Evolutionary conservation across 2,329 filamentous ascomycete genomes (phyloP).

Genomic region (Arthroderma sp.): DNA sequence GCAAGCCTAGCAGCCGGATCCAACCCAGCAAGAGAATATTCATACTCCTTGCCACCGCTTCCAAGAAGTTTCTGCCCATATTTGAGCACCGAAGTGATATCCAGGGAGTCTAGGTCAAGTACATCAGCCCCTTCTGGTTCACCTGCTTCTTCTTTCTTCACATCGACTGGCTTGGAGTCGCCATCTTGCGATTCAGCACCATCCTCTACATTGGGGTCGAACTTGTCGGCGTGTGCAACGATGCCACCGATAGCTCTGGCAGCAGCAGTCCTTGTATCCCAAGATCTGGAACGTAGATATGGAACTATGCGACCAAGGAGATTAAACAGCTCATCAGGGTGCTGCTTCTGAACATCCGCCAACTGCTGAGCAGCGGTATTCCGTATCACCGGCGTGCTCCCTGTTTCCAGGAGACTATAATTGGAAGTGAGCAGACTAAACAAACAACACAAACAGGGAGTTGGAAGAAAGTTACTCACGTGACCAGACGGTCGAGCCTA

Average conservation of each 20-base stretch:
- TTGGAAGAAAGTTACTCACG: constrained; percentile 45
- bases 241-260: constrained; percentile 93
- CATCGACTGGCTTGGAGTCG: constrained; percentile 35
- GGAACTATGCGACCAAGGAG: constrained; percentile 87
- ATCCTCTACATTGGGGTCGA: constrained; percentile 76
- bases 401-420: constrained; percentile 79
- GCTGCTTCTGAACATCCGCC: constrained; percentile 94
- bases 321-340: constrained; percentile 95
- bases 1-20: constrained; percentile 68
- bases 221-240: constrained; percentile 71
- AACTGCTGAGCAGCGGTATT: constrained; percentile 95
- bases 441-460: neutral
- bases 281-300: constrained; percentile 86
- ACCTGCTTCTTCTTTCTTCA: constrained; percentile 23
- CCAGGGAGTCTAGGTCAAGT: constrained; percentile 59
- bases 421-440: neutral
- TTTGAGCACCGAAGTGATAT: constrained; percentile 66
- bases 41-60: constrained; percentile 66
- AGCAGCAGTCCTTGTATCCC: constrained; percentile 89
- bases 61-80: constrained; percentile 74
- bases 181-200: constrained; percentile 34
- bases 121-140: constrained; percentile 33
- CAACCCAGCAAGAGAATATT: constrained; percentile 69
- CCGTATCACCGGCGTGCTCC: constrained; percentile 87
- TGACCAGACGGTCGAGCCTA: constrained; percentile 74